A percentile compares a stretch with the other conserved stretches of the same genome.
phyloP scores from a whole-genome alignment of 169 alveolate genomes.

The Plasmodium falciparum region DNA sequence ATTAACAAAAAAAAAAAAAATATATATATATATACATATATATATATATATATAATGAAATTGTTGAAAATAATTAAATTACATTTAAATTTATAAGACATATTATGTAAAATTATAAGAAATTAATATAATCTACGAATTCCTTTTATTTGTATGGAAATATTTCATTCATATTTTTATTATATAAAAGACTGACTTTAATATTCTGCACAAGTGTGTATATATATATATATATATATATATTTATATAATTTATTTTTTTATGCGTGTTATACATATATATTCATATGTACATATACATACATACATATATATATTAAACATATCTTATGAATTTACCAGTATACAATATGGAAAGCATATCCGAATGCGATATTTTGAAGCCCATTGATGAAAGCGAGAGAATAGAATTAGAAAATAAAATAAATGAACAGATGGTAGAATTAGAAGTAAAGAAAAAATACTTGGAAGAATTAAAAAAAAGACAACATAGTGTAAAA shows the following conservation, averaged over 20 bases:
- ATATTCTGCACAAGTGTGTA: not conserved
- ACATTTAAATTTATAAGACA: too few relatives aligned
- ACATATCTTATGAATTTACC: not conserved
- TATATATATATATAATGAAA: too few relatives aligned
- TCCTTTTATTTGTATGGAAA: too few relatives aligned
- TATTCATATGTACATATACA: conserved; percentile 3
- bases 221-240: not conserved
- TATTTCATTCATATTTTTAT: too few relatives aligned
- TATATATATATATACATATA: too few relatives aligned
- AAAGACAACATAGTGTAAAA: not conserved
- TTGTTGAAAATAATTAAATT: too few relatives aligned
- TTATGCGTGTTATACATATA: not conserved
- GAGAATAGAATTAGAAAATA: conserved; percentile 43
- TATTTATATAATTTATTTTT: not conserved
- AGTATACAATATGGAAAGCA: conserved; percentile 8
- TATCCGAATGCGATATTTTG: conserved; percentile 7
- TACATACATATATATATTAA: not conserved
- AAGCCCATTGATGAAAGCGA: conserved; percentile 70
- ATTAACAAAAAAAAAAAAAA: too few relatives aligned
- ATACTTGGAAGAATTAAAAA: conserved; percentile 55
- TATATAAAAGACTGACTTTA: too few relatives aligned
- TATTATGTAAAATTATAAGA: too few relatives aligned
- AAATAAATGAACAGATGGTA: conserved; percentile 55
- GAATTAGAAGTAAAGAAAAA: conserved; percentile 61
- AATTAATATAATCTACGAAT: too few relatives aligned